Base-by-base conservation (phyloP, 2,329 filamentous ascomycete species). In the Byssothecium circinans region DNA sequence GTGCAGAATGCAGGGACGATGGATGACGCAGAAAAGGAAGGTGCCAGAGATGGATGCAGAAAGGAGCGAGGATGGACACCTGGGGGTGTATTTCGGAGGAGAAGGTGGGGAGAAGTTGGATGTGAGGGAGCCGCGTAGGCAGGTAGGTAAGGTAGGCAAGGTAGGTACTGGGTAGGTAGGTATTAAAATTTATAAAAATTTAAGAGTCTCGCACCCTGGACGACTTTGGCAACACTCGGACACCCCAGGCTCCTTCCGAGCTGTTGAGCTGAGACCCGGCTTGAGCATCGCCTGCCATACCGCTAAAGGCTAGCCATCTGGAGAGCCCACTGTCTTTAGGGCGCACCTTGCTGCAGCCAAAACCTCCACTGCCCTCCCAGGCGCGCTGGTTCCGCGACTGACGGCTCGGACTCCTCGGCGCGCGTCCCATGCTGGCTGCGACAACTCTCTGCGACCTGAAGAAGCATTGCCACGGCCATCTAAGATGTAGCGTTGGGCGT, bases 251-350 rank as follows among this genome's bases (percentile, higher is more conserved):
- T 23, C 17, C 36, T 45, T 32, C 36, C 45, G 42, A 47, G 47
- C 39, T 67, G 65, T 69, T 67, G 67, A 67, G 65, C 64, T 58
- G 62, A 63, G 57, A 56, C 64, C 65, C 49, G 54, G 44, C 45
- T 39, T 48, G 54, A 54, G 40, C 58, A 61, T 61, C 57, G 53
- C 58, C 60, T 57, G 59, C 61, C 54, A 61, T 64, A 57, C 63
- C 64, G 52, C 61, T 59, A 41, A 42, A 17, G 56, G 61, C 47
- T 50, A 61, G 57, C 56, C 25, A 42, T 19, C 25, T 27, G n/a
- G 23, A 25, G 10, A 25, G 23, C 23, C 23, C 23, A 25, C 23
- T 25, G 10, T 25, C 23, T 10, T 10, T 10, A 25, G 10, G 10
- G 23, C 15, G 45, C 32, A 30, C 38, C 35, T 38, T 34, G 32